Percentiles rank a stretch among this genome's conserved stretches.
phyloP scores from a whole-genome alignment of 805 yeast species.

The Kodamaea hsintzibuensis region DNA sequence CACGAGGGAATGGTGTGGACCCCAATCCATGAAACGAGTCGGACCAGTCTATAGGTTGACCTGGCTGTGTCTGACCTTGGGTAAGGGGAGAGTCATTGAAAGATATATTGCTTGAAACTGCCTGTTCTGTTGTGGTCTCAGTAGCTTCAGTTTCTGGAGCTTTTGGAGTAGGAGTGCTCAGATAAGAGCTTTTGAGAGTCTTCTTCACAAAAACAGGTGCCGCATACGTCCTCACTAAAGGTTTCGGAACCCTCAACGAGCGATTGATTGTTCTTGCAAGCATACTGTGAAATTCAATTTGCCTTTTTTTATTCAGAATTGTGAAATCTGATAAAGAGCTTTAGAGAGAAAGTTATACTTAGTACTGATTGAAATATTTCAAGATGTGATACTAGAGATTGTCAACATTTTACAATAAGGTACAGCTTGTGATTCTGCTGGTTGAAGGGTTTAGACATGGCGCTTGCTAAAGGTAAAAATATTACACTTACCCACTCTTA shows the following conservation, averaged over 20 bases:
- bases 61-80: slow-evolving; percentile 8
- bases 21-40: slow-evolving; percentile 87
- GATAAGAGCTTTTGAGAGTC: background rate
- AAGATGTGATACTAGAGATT: too few species aligned
- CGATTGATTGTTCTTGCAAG: slow-evolving; percentile 2
- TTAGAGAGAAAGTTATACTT: too few species aligned
- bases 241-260: background rate
- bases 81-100: slow-evolving; percentile 26
- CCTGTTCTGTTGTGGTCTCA: background rate
- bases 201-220: slow-evolving; percentile 13
- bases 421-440: too few species aligned
- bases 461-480: too few species aligned
- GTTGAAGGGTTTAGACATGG: too few species aligned
- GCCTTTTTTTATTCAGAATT: background rate
- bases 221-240: slow-evolving; percentile 5
- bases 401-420: too few species aligned
- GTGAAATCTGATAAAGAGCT: too few species aligned
- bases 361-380: too few species aligned
- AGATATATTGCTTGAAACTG: background rate
- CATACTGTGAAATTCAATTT: background rate
- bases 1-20: slow-evolving; percentile 65
- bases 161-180: background rate
- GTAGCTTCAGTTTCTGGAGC: background rate
- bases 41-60: slow-evolving; percentile 66
- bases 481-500: too few species aligned